A percentile compares a stretch with the other conserved stretches of the same genome.
phyloP scores from a whole-genome alignment of 1,284 basidiomycete species.

The Sphaerobolus stellatus region DNA sequence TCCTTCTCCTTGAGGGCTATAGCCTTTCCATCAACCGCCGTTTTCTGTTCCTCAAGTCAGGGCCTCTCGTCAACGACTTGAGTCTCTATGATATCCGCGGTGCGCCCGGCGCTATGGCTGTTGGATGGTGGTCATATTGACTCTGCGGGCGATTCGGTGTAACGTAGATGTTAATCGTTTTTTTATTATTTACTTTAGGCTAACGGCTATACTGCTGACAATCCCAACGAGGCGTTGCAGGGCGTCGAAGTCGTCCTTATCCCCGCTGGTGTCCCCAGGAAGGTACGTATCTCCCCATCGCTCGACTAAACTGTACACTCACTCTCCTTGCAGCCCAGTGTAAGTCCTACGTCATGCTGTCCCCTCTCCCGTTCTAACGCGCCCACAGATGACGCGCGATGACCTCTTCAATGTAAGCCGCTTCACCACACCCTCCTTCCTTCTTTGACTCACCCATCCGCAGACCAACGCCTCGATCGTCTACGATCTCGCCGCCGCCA shows the following conservation, averaged over 20 bases:
- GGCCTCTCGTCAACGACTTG: constrained; percentile 77
- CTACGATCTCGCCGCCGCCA: constrained; percentile 88
- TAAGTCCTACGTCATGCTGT: constrained; percentile 47
- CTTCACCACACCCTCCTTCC: background rate
- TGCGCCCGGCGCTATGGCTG: constrained; percentile 89
- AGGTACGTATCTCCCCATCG: too few species aligned
- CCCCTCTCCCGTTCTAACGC: constrained; percentile 28
- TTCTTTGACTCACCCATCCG: constrained; percentile 4
- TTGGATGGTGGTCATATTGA: constrained; percentile 95
- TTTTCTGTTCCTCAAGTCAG: constrained; percentile 85
- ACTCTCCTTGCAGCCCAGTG: constrained; percentile 56
- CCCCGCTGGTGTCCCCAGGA: constrained; percentile 95
- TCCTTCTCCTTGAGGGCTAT: too few species aligned
- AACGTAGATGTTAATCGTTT: too few species aligned
- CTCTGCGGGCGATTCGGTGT: too few species aligned
- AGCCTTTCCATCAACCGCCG: too few species aligned
- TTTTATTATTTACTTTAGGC: constrained; percentile 47
- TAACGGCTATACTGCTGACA: constrained; percentile 76
- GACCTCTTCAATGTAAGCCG: constrained; percentile 94
- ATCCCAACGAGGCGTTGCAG: constrained; percentile 83
- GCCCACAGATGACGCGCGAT: constrained; percentile 88
- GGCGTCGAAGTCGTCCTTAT: constrained; percentile 92
- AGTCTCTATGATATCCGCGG: constrained; percentile 91
- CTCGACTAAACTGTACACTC: constrained; percentile 22
- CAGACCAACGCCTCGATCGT: constrained; percentile 95